A percentile compares a stretch with the other conserved stretches of the same genome.
These are phyloP conservation scores for Blastocystis sp. DNA, from an alignment of 352 stramenopile species.

Conservation along the genomic window DNA sequence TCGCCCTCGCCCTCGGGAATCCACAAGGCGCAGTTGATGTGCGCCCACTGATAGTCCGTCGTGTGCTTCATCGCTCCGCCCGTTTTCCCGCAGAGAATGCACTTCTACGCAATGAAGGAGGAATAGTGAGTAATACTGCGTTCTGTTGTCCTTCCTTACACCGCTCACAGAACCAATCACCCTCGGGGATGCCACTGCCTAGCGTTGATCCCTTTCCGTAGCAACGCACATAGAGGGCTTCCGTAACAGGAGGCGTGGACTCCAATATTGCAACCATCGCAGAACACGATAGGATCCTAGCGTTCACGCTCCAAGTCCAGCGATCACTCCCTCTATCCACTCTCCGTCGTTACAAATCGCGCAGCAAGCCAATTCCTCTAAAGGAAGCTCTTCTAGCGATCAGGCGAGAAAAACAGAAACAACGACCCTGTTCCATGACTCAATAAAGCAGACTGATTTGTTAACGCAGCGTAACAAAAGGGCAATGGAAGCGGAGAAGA, in stretches of 20 bases:
- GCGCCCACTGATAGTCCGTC: slow-evolving; percentile 66
- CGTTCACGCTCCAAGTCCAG: background rate
- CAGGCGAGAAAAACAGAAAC: background rate
- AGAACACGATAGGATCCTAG: slow-evolving; percentile 69
- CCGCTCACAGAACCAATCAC: slow-evolving; percentile 63
- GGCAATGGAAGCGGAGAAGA: background rate
- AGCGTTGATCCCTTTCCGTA: background rate
- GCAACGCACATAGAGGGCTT: slow-evolving; percentile 38
- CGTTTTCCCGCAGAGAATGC: slow-evolving; percentile 61
- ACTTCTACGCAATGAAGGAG: slow-evolving; percentile 23
- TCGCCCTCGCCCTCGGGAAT: slow-evolving; percentile 44
- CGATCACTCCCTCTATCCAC: slow-evolving; percentile 59
- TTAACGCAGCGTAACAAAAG: background rate
- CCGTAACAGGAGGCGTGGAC: slow-evolving; percentile 64
- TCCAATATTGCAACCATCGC: slow-evolving; percentile 68
- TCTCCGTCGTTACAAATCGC: slow-evolving; percentile 65
- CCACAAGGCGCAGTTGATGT: slow-evolving; percentile 66
- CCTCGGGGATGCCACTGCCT: slow-evolving; percentile 59
- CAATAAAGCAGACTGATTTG: background rate
- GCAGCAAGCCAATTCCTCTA: slow-evolving; percentile 65
- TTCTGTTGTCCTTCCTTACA: slow-evolving; percentile 32
- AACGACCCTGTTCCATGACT: background rate
- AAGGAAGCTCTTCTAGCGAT: slow-evolving; percentile 31
- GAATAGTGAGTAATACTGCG: slow-evolving; percentile 30
- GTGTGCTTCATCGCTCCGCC: slow-evolving; percentile 65